Evolutionary conservation across 2,329 filamentous ascomycete species (phyloP).

Genomic region (Fusarium sp.): DNA sequence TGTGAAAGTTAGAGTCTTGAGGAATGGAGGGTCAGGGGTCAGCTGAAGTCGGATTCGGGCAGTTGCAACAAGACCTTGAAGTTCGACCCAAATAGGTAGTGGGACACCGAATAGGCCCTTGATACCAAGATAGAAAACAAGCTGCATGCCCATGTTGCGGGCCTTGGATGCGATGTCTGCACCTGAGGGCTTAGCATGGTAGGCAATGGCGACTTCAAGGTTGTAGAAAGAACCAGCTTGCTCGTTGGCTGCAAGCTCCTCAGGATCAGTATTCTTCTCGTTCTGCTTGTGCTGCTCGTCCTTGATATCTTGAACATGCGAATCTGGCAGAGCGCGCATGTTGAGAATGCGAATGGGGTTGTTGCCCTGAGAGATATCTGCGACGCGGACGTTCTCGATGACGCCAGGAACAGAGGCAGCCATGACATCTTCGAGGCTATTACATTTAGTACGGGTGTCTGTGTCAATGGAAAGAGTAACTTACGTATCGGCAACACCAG

Average conservation of each 20-base stretch:
- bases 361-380: constrained; percentile 92
- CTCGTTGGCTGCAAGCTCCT: constrained; percentile 89
- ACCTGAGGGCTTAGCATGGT: constrained; percentile 84
- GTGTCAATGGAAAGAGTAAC: constrained; percentile 11
- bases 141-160: constrained; percentile 95
- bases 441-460: constrained; percentile 14
- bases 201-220: constrained; percentile 89
- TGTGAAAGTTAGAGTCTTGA: constrained; percentile 92
- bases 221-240: constrained; percentile 95
- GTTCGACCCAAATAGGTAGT: constrained; percentile 87
- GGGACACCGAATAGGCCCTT: constrained; percentile 91
- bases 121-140: constrained; percentile 93
- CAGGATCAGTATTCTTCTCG: constrained; percentile 82
- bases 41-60: constrained; percentile 85
- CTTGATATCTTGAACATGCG: constrained; percentile 84
- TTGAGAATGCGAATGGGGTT: constrained; percentile 92
- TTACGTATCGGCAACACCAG: constrained; percentile 86
- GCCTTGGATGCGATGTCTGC: constrained; percentile 82
- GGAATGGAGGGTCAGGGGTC: constrained; percentile 89
- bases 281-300: constrained; percentile 83
- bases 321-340: constrained; percentile 83
- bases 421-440: constrained; percentile 81
- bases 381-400: constrained; percentile 94
- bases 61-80: constrained; percentile 91
- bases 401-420: constrained; percentile 91